Percentiles rank a stretch among this genome's conserved stretches.
These are phyloP conservation scores for Meyerozyma guilliermondii DNA, from an alignment of 1,139 yeast species.

Conservation along the genomic window DNA sequence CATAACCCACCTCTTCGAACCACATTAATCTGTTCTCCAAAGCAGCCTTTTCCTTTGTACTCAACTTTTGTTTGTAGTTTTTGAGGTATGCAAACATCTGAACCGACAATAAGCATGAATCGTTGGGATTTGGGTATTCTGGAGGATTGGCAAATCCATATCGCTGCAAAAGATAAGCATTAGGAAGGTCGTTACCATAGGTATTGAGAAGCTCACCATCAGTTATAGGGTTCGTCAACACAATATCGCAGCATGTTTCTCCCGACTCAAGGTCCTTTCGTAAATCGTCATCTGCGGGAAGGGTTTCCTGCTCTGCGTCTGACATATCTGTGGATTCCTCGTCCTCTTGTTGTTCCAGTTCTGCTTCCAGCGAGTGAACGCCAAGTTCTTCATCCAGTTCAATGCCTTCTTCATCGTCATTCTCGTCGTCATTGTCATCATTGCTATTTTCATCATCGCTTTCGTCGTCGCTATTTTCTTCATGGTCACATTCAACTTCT, in stretches of 20 bases:
- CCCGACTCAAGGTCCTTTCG: slow-evolving; percentile 29
- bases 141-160: slow-evolving; percentile 61
- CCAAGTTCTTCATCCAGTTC: not conserved
- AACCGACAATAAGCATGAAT: slow-evolving; percentile 50
- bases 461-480: slow-evolving; percentile 8
- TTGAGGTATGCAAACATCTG: slow-evolving; percentile 45
- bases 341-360: slow-evolving; percentile 14
- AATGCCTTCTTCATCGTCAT: not conserved
- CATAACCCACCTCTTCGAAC: slow-evolving; percentile 57
- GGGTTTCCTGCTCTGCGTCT: slow-evolving; percentile 20
- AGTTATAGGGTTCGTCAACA: slow-evolving; percentile 33
- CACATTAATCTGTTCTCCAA: slow-evolving; percentile 48
- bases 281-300: slow-evolving; percentile 21
- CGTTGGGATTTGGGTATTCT: slow-evolving; percentile 47
- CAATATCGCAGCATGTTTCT: slow-evolving; percentile 54
- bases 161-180: slow-evolving; percentile 60
- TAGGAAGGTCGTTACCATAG: slow-evolving; percentile 65
- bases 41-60: slow-evolving; percentile 23
- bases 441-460: slow-evolving; percentile 4
- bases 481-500: slow-evolving; percentile 52
- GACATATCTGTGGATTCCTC: slow-evolving; percentile 18
- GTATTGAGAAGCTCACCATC: slow-evolving; percentile 68
- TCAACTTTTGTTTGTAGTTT: slow-evolving; percentile 16
- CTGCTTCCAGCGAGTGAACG: not conserved
- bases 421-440: slow-evolving; percentile 2